Conservation (phyloP, 148 eudicot species). For the Pouteria glomerata region DNA sequence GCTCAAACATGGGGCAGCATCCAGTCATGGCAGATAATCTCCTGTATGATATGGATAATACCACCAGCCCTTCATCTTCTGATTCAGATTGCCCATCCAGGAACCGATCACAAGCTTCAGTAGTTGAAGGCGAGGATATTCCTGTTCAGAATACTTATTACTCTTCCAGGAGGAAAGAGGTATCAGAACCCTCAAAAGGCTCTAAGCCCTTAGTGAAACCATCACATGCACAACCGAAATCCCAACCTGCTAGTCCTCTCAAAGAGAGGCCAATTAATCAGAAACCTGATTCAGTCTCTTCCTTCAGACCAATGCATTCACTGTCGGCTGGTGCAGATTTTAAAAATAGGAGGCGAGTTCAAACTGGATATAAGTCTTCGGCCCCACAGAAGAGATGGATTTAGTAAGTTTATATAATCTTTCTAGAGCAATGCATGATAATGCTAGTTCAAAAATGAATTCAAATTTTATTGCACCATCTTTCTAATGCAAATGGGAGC, state of each 20-base stretch:
- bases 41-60: constrained; percentile 74
- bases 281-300: constrained; percentile 16
- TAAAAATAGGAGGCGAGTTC: constrained; percentile 34
- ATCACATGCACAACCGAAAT: constrained; percentile 24
- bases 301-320: constrained; percentile 26
- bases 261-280: constrained; percentile 63
- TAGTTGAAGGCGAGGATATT: constrained; percentile 6
- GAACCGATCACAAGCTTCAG: constrained; percentile 19
- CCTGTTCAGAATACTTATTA: constrained; percentile 13
- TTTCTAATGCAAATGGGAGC: too few species aligned
- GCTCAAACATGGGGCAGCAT: constrained; percentile 25
- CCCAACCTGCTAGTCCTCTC: constrained; percentile 44
- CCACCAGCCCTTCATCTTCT: constrained; percentile 67
- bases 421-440: too few species aligned
- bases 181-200: constrained; percentile 20
- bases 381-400: constrained; percentile 33
- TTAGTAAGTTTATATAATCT: too few species aligned
- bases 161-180: constrained; percentile 21
- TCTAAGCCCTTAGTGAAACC: constrained; percentile 15
- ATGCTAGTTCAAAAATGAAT: too few species aligned
- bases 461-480: too few species aligned
- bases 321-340: constrained; percentile 22
- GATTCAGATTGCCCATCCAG: constrained; percentile 54
- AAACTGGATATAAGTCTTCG: constrained; percentile 20
- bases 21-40: constrained; percentile 70